Evolutionary conservation across 106 monocot species (phyloP).

Genomic region (Gastrodia elata): DNA sequence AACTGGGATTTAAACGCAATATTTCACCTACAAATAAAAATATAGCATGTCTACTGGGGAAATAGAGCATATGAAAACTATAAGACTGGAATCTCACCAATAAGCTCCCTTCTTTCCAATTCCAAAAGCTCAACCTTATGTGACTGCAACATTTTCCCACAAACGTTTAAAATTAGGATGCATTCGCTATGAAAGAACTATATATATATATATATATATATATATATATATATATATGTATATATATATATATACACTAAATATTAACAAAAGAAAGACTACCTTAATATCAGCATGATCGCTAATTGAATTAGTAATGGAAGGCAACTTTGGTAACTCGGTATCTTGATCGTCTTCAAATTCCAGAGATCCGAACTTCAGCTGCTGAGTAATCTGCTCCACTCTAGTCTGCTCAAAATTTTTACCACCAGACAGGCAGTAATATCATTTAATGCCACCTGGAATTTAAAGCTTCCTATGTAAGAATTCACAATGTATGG

Average conservation of each 20-base stretch:
- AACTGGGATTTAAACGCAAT: slow-evolving; percentile 67
- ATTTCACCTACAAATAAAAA: slow-evolving; percentile 56
- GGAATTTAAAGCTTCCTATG: slow-evolving; percentile 68
- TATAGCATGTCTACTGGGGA: background rate
- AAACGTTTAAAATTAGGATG: background rate
- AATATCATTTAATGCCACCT: slow-evolving; percentile 88
- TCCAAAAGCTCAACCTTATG: slow-evolving; percentile 45
- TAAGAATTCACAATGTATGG: slow-evolving; percentile 39
- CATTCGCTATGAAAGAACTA: background rate
- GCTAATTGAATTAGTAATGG: slow-evolving; percentile 23
- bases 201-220: no score
- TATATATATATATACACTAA: background rate
- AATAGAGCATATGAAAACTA: background rate
- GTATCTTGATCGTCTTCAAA: slow-evolving; percentile 36
- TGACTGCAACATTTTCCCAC: slow-evolving; percentile 22
- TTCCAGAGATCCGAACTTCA: slow-evolving; percentile 56
- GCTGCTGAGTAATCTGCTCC: slow-evolving; percentile 74
- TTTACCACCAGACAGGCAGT: slow-evolving; percentile 66
- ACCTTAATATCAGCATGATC: slow-evolving; percentile 35
- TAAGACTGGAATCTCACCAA: slow-evolving; percentile 43
- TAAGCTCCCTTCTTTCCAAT: slow-evolving; percentile 73
- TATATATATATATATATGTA: no score
- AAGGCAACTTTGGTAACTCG: slow-evolving; percentile 25
- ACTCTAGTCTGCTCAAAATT: slow-evolving; percentile 83
- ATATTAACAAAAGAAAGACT: slow-evolving; percentile 4